phyloP scores from a whole-genome alignment of 768 basidiomycete genomes.

The Strobilomyces confusus region DNA sequence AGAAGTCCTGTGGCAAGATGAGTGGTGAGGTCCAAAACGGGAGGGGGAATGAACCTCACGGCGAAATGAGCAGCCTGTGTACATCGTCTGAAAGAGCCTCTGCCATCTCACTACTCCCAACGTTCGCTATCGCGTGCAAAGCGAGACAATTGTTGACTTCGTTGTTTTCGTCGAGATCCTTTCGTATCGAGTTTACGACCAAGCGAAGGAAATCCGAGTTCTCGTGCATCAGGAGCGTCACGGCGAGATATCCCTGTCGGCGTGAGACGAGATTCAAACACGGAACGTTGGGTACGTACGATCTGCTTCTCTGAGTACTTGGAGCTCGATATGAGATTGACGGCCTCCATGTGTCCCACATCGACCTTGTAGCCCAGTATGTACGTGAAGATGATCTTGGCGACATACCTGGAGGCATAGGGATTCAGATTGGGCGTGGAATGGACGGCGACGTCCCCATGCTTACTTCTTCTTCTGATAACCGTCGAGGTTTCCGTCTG shows the following conservation, averaged over 20 bases:
- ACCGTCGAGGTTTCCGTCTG: slow-evolving; percentile 82
- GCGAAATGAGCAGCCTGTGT: slow-evolving; percentile 90
- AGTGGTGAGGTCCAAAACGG: not conserved
- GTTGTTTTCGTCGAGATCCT: slow-evolving; percentile 91
- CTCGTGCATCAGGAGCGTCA: slow-evolving; percentile 97
- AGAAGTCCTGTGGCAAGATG: slow-evolving; percentile 63
- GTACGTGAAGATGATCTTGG: slow-evolving; percentile 98
- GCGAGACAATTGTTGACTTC: slow-evolving; percentile 96
- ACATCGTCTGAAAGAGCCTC: slow-evolving; percentile 93
- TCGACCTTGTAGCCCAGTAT: slow-evolving; percentile 99
- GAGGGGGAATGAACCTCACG: slow-evolving; percentile 47
- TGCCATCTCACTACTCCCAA: slow-evolving; percentile 98
- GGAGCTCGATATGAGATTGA: slow-evolving; percentile 90
- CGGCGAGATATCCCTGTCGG: slow-evolving; percentile 89
- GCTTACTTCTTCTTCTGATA: slow-evolving; percentile 91
- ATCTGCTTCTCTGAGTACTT: slow-evolving; percentile 99
- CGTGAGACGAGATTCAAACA: not conserved
- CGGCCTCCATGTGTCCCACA: slow-evolving; percentile 98
- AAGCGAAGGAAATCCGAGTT: slow-evolving; percentile 95
- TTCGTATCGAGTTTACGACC: slow-evolving; percentile 97
- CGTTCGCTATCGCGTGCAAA: slow-evolving; percentile 96
- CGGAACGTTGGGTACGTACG: slow-evolving; percentile 39
- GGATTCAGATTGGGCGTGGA: slow-evolving; percentile 15
- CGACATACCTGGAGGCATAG: slow-evolving; percentile 69
- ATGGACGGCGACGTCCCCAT: slow-evolving; percentile 7